These are phyloP conservation scores for Cyberlindnera japonica DNA, from an alignment of 805 yeast species.

Conservation along the genomic window DNA sequence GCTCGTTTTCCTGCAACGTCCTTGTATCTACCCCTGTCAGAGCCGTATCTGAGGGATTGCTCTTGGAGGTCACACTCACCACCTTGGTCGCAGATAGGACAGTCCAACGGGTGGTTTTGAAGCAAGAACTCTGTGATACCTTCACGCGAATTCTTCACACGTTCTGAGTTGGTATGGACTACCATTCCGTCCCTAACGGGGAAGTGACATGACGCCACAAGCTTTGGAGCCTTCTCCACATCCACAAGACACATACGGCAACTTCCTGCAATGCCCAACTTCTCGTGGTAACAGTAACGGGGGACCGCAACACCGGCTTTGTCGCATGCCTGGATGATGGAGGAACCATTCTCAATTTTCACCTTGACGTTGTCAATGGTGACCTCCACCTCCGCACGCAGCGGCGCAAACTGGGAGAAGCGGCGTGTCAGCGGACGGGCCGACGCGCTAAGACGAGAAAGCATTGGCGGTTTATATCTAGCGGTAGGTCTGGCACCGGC, in stretches of 20 bases:
- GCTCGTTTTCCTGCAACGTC: constrained; percentile 86
- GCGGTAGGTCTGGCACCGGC: too few species aligned
- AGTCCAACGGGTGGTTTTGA: constrained; percentile 87
- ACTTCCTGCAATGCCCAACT: constrained; percentile 86
- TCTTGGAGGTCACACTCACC: constrained; percentile 94
- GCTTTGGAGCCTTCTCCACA: constrained; percentile 83
- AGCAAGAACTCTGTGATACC: constrained; percentile 87
- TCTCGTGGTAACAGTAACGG: constrained; percentile 88
- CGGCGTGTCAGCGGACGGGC: constrained; percentile 14
- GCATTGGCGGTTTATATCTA: constrained; percentile 14
- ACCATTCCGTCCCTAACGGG: constrained; percentile 92
- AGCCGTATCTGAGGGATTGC: constrained; percentile 77
- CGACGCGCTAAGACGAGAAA: constrained; percentile 12
- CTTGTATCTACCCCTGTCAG: constrained; percentile 80
- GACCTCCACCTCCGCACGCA: constrained; percentile 51
- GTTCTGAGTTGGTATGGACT: constrained; percentile 72
- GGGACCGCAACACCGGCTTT: constrained; percentile 87
- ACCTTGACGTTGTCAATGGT: constrained; percentile 70
- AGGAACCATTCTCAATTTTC: constrained; percentile 78
- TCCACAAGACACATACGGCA: constrained; percentile 93
- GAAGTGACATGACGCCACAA: constrained; percentile 88
- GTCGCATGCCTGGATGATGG: constrained; percentile 88
- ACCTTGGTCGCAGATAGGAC: constrained; percentile 93
- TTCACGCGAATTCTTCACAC: constrained; percentile 79
- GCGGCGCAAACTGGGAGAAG: constrained; percentile 34